Base-by-base conservation (phyloP, 2,329 filamentous ascomycete genomes). In the Phyllosticta ampelicida region DNA sequence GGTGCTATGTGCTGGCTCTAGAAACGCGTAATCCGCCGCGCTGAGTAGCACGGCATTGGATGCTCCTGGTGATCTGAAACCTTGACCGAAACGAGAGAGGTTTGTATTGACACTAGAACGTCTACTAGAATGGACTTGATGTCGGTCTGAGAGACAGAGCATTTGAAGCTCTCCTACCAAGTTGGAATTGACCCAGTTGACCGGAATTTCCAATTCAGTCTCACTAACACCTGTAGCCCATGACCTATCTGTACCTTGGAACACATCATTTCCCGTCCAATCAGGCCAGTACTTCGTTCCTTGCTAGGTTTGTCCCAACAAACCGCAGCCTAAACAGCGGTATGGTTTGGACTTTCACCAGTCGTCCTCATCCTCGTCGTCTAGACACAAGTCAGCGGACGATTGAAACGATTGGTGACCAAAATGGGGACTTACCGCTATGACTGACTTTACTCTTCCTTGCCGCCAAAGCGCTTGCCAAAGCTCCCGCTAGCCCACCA, bases 381-480 rank as follows among this genome's bases (percentile, higher is more conserved):
- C 87, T 90, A 63, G 30, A 62, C 20, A 23, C 3, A 10, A 18
- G 61, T 74, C 65, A 73, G 67, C 60, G 58, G 9, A 29, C 13
- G 21, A 23, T 21, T 9, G 2, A 9, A 5, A 18, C 9, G n/a
- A 44, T 6, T n/a, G 23, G 23, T 0, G 16, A 30, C 13, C 2
- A 52, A 20, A 10, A 20, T 20, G 55, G 20, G 55, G 66, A 26
- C 66, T 84, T 83, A 96, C 92, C 92, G 79, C 89, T 95, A 71
- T 89, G 86, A 75, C 89, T 89, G 70, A 96, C 92, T 79, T 95
- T 96, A 73, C 90, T 84, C 78, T 96, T 96, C 72, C 92, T 81
- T 75, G 84, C 86, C 60, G 89, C 89, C 65, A 96, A 75, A 53
- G 90, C 91, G 75, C 87, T 89, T 20, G 90, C 89, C 80, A 96